These are phyloP conservation scores for Trypanosoma rangeli DNA, from an alignment of 208 protist species.

Conservation along the genomic window DNA sequence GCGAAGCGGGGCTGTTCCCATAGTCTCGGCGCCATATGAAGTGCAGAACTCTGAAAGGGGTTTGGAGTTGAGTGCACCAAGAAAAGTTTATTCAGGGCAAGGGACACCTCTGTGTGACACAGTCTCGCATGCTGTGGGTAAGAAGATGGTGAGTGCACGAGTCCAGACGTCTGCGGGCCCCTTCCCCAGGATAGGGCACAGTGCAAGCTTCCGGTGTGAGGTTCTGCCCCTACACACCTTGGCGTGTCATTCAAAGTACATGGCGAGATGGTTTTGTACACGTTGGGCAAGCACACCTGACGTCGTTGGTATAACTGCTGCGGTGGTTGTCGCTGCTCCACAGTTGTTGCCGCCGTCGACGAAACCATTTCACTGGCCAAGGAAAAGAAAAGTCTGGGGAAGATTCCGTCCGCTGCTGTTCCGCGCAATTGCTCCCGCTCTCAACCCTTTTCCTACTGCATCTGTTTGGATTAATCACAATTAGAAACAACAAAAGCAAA, in stretches of 20 bases:
- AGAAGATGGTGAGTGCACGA: neutral
- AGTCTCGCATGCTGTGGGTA: neutral
- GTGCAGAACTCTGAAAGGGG: neutral
- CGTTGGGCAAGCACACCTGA: neutral
- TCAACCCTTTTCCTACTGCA: neutral
- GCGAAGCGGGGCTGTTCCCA: neutral
- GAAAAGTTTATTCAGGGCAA: neutral
- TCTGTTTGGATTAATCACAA: neutral
- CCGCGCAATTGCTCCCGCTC: neutral
- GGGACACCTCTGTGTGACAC: neutral
- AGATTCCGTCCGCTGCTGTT: neutral
- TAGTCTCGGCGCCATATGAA: neutral
- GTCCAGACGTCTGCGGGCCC: neutral
- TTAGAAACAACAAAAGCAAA: neutral
- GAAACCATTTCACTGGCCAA: neutral
- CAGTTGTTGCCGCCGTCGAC: neutral
- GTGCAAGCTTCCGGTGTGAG: neutral
- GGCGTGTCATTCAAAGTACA: neutral
- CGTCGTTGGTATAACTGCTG: neutral
- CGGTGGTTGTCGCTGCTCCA: neutral
- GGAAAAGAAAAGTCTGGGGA: neutral
- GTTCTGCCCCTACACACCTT: too few species aligned
- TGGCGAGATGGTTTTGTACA: neutral
- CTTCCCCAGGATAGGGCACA: neutral
- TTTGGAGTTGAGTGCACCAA: neutral